phyloP scores from a whole-genome alignment of 495 filamentous ascomycete genomes.

The Penicillium egyptiacum region DNA sequence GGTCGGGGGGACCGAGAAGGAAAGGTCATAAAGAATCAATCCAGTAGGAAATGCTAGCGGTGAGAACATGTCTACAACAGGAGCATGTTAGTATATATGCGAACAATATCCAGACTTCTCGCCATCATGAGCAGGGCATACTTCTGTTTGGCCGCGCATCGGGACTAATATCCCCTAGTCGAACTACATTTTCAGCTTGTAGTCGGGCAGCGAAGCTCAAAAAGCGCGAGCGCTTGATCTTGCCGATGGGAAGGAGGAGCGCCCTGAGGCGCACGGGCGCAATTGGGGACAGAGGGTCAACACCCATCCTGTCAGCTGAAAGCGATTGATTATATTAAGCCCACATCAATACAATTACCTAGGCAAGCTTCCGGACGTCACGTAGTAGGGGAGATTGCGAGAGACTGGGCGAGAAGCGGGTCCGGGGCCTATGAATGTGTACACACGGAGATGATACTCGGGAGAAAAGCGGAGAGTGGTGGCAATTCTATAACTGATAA shows the following conservation, averaged over 20 bases:
- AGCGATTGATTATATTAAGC: slow-evolving; percentile 31
- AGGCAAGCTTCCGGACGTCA: slow-evolving; percentile 26
- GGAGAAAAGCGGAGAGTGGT: background rate
- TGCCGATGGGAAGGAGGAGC: slow-evolving; percentile 80
- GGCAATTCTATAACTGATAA: slow-evolving; percentile 7
- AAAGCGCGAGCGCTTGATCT: slow-evolving; percentile 80
- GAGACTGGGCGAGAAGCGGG: background rate
- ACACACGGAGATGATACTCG: slow-evolving; percentile 2
- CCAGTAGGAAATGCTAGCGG: slow-evolving; percentile 89
- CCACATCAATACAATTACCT: slow-evolving; percentile 36
- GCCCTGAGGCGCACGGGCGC: slow-evolving; percentile 85
- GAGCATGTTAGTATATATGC: slow-evolving; percentile 29
- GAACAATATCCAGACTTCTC: background rate
- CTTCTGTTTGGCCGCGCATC: slow-evolving; percentile 85
- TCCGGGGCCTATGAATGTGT: background rate
- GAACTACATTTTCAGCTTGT: slow-evolving; percentile 76
- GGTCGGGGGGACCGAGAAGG: slow-evolving; percentile 71
- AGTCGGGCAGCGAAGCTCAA: slow-evolving; percentile 73
- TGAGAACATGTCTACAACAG: slow-evolving; percentile 81
- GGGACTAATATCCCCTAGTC: slow-evolving; percentile 86
- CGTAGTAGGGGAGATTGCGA: slow-evolving; percentile 19
- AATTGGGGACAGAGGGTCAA: slow-evolving; percentile 83
- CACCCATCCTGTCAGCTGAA: slow-evolving; percentile 65
- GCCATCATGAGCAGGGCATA: slow-evolving; percentile 44
- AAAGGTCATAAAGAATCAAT: slow-evolving; percentile 85